Evolutionary conservation across 345 rosid genomes (phyloP), one percentile per base, ranked within the genome.

Genomic region (Linum trigynum): DNA sequence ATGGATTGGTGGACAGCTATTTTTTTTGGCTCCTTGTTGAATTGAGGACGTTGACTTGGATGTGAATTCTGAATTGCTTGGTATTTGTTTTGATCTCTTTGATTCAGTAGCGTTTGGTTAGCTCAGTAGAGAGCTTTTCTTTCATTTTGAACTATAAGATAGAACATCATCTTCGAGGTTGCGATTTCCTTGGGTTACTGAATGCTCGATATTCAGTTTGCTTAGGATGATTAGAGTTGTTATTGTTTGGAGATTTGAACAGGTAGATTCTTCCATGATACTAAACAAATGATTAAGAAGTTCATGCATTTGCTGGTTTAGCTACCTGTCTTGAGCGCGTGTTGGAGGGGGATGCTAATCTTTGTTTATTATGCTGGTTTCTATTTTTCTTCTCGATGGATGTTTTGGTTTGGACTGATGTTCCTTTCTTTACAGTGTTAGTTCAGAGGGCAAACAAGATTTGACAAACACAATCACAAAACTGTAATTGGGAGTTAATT

Each of bases 1-100:
- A 23, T 23, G 32, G 32, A 23, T 23, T 0, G 32, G 32, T 23
- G 32, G 32, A 23, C 32, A 23, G 32, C 32, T 23, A 23, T 23
- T 23, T 23, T 23, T 23, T 23, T 23, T 23, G 32, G 32, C 32
- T 23, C 32, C 32, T 23, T 23, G 32, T 12, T 5, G 17, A 57
- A 1, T 63, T 64, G 17, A 3, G 55, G 40, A 59, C 38, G 62
- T 68, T 61, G 72, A 66, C 64, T 64, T 63, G 38, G 48, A 11
- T 63, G 4, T 3, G 40, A 3, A 48, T 17, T 55, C 56, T 17
- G 6, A 5, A 8, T 9, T 51, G 73, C 6, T 32, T 7, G 35
- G 36, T 41, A 67, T 53, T 23, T 39, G 32, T 8, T 32, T 12
- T 36, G 12, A 3, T 38, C 3, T 35, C n/a, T 11, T 40, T 36